Percentiles rank a stretch among this genome's conserved stretches.
Evolutionary conservation across 2,329 filamentous ascomycete species (phyloP).

Genomic region (Diaporthe sp.): DNA sequence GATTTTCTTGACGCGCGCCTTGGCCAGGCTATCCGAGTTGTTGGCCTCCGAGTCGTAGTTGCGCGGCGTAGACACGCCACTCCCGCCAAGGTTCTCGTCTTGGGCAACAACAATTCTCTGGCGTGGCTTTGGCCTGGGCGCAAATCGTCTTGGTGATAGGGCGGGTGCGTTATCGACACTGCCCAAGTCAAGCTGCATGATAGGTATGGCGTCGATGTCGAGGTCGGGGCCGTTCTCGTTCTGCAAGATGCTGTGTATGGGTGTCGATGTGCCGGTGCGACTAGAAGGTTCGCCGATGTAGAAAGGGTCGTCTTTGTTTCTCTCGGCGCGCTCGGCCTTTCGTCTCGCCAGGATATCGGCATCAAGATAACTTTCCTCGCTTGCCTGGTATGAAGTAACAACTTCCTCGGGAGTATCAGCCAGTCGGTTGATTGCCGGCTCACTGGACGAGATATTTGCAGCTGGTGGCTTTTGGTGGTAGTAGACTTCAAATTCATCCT

Average conservation of each 20-base stretch:
- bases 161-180: conserved; percentile 53
- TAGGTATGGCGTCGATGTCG: conserved; percentile 94
- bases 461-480: conserved; percentile 71
- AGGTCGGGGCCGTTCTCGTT: conserved; percentile 82
- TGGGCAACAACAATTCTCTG: conserved; percentile 77
- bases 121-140: conserved; percentile 58
- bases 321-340: conserved; percentile 82
- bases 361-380: conserved; percentile 77
- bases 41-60: conserved; percentile 68
- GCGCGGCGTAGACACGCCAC: conserved; percentile 63
- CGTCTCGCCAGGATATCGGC: conserved; percentile 80
- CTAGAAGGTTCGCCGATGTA: conserved; percentile 74
- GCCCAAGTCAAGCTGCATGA: conserved; percentile 90
- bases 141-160: conserved; percentile 46
- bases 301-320: conserved; percentile 94
- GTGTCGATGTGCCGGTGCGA: conserved; percentile 73
- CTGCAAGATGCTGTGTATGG: conserved; percentile 82
- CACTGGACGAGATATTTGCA: conserved; percentile 64
- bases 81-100: conserved; percentile 77
- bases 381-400: conserved; percentile 69
- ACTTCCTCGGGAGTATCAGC: conserved; percentile 60
- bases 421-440: conserved; percentile 70
- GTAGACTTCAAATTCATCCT: conserved; percentile 77
- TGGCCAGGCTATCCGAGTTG: conserved; percentile 62
- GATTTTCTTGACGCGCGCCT: conserved; percentile 62